Conservation (phyloP, 2,329 filamentous ascomycete genomes). For the Teratosphaeria pseudoeucalypti region DNA sequence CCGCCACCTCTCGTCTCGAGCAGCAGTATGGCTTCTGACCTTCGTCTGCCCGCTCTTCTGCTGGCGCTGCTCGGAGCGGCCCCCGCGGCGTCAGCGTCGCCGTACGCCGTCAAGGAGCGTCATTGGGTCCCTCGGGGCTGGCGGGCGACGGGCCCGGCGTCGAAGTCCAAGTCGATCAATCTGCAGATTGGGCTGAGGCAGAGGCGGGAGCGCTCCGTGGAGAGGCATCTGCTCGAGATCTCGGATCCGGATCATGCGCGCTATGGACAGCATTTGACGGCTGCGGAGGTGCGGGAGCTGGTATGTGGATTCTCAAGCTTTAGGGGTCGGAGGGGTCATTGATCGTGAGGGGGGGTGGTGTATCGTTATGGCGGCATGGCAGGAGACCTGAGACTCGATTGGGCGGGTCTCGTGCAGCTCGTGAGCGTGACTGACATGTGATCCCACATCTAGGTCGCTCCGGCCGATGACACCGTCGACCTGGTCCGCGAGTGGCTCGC, state of each 20-base stretch:
- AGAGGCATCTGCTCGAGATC: constrained; percentile 45
- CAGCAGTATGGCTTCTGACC: background rate
- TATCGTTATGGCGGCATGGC: background rate
- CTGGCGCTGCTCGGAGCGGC: constrained; percentile 1
- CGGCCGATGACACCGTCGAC: constrained; percentile 40
- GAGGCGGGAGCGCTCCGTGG: constrained; percentile 44
- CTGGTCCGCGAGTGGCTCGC: constrained; percentile 47
- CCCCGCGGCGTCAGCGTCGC: constrained; percentile 20
- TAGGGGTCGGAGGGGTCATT: background rate
- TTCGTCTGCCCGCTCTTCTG: background rate
- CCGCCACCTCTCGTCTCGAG: background rate
- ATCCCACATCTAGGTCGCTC: constrained; percentile 38
- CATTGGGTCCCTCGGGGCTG: constrained; percentile 44
- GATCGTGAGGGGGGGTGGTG: background rate
- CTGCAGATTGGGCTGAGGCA: constrained; percentile 52
- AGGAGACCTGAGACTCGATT: background rate
- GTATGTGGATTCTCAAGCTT: background rate
- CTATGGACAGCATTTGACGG: constrained; percentile 44
- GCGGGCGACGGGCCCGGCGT: constrained; percentile 38
- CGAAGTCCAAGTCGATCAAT: constrained; percentile 40
- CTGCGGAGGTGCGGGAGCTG: constrained; percentile 37
- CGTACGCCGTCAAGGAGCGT: constrained; percentile 46
- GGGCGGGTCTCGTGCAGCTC: background rate
- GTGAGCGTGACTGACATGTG: background rate
- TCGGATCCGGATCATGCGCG: constrained; percentile 44